Evolutionary conservation across 225 moss, liverwort and hornwort genomes (phyloP).

Genomic region (Pseudisothecium myosuroides): DNA sequence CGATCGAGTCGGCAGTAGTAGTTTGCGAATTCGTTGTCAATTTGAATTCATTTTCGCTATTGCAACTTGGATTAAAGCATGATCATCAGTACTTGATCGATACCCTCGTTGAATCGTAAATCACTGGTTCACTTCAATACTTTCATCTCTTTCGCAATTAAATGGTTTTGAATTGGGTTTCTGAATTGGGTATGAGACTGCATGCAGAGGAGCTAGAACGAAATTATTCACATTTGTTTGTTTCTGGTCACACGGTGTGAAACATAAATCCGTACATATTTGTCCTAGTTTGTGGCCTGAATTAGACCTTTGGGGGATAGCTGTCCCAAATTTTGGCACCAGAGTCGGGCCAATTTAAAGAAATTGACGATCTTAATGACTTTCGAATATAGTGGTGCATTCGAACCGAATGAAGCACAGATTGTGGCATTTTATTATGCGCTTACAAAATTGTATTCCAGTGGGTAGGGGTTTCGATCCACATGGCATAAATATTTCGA

Average conservation of each 20-base stretch:
- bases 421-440: background rate
- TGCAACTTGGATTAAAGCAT: background rate
- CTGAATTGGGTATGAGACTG: background rate
- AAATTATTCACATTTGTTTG: background rate
- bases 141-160: background rate
- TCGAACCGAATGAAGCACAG: background rate
- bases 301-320: background rate
- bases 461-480: background rate
- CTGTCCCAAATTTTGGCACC: background rate
- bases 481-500: background rate
- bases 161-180: background rate
- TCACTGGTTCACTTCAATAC: background rate
- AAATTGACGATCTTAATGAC: background rate
- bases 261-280: background rate
- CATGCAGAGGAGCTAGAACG: background rate
- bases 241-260: background rate
- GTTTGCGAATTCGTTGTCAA: background rate
- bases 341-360: background rate
- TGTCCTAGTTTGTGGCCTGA: background rate
- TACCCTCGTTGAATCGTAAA: background rate
- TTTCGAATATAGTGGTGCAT: background rate
- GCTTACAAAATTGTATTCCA: background rate
- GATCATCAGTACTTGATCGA: background rate
- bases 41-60: background rate
- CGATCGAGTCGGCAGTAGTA: background rate